Base-by-base conservation (phyloP, 192 early-diverging fungal genomes). In the Entophlyctis helioformis region DNA sequence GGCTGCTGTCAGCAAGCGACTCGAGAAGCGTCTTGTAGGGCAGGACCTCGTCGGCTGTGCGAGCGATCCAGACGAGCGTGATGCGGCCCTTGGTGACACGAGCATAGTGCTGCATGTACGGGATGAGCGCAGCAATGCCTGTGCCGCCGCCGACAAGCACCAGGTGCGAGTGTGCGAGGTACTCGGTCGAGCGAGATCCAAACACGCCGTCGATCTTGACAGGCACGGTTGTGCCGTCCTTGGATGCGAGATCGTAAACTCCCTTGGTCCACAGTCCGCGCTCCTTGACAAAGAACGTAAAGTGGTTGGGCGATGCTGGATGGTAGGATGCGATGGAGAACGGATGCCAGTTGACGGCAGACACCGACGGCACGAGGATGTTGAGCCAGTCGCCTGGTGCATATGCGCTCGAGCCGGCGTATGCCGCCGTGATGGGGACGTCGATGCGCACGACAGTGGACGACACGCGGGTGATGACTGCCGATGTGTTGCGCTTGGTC, bases 341-440 rank as follows among this genome's bases (percentile, higher is more conserved):
- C 11, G 51, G 51, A 34, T 53, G 51, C 51, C 50, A 54, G 26
- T 53, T 42, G 35, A 49, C 6, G 18, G 2, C 4, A 3, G 51
- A 53, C 21, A 53, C 18, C 24, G 23, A 39, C 6, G 51, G 51
- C 4, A 53, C 34, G 11, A 8, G 21, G 24, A 53, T 34, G 39
- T 51, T 53, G 34, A 46, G 7, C 47, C 51, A 51, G 48, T 51
- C 48, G 24, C 51, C 51, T 11, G 51, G 51, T 9, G 42, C 51
- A 34, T 53, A 53, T 9, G n/a, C 12, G 24, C 11, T 16, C 5
- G 25, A 9, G 34, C 3, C 3, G 6, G 6, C 8, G 5, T 6
- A 16, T 46, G 12, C 23, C 41, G 21, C 3, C 3, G 19, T 6
- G 26, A 31, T 15, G 26, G 18, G 36, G 41, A 39, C 8, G 19